Conservation (phyloP, 495 filamentous ascomycete species). For the Tuber microsphaerosporum region DNA sequence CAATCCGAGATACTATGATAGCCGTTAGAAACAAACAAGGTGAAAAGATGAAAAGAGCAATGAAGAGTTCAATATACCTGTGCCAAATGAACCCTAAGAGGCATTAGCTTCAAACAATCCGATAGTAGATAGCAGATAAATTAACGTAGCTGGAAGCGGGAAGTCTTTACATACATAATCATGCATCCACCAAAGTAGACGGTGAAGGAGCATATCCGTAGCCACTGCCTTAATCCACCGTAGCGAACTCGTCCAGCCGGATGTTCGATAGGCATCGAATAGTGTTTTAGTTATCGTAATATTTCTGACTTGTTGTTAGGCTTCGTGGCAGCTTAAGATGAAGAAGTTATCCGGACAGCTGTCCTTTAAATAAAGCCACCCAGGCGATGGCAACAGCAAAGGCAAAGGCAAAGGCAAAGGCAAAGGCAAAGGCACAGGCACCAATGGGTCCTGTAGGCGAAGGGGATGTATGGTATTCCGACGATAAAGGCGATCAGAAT, state of each 20-base stretch:
- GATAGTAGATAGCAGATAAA: not conserved
- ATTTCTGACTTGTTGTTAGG: constrained; percentile 10
- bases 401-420: not conserved
- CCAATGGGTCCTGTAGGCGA: not conserved
- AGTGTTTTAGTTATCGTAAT: not conserved
- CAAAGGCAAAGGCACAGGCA: not conserved
- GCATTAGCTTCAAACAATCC: constrained; percentile 12
- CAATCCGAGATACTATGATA: constrained; percentile 54
- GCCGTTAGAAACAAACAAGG: constrained; percentile 8
- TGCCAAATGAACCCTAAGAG: constrained; percentile 24
- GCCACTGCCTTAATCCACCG: constrained; percentile 33
- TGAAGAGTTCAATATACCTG: constrained; percentile 22
- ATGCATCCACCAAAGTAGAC: constrained; percentile 35
- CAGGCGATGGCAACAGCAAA: not conserved
- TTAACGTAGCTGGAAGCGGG: not conserved
- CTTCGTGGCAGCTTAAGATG: constrained; percentile 8
- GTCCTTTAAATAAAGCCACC: not conserved
- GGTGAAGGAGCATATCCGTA: constrained; percentile 34
- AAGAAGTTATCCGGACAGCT: not conserved
- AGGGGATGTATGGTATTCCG: not conserved
- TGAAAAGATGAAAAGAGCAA: not conserved
- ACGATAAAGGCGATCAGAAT: not conserved
- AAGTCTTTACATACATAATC: constrained; percentile 33
- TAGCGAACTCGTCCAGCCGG: constrained; percentile 36
- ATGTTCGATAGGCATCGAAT: constrained; percentile 17